Evolutionary conservation across 495 filamentous ascomycete genomes (phyloP).

Genomic region (Chaetomium cochliodes): DNA sequence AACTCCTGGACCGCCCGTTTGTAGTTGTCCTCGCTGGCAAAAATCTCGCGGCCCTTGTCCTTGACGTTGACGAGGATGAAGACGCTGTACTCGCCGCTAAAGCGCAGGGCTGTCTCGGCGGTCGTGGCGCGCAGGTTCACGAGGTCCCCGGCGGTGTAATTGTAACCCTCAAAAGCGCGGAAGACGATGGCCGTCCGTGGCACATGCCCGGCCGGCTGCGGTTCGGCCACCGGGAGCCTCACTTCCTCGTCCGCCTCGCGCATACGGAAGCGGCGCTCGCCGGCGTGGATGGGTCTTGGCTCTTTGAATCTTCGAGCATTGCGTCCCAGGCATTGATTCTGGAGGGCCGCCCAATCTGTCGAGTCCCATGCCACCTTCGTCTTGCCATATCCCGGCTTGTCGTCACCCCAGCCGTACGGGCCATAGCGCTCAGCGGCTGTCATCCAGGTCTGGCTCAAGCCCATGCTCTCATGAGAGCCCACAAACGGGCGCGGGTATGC

Average conservation of each 20-base stretch:
- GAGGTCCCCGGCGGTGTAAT: constrained; percentile 9
- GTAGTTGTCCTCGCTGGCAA: constrained; percentile 7
- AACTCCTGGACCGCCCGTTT: background rate
- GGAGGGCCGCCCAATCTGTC: constrained; percentile 1
- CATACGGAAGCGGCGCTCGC: constrained; percentile 4
- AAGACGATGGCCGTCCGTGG: constrained; percentile 15
- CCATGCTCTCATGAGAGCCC: constrained; percentile 4
- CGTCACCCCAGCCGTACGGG: constrained; percentile 11
- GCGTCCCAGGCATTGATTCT: constrained; percentile 4
- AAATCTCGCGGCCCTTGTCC: constrained; percentile 5
- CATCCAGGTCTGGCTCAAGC: constrained; percentile 11
- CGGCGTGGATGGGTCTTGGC: background rate
- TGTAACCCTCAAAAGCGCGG: constrained; percentile 11
- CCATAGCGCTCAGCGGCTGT: constrained; percentile 14
- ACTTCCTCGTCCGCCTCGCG: constrained; percentile 5
- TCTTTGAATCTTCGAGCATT: constrained; percentile 5
- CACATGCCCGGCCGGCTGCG: background rate
- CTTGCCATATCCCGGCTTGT: background rate
- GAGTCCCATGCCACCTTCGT: constrained; percentile 7
- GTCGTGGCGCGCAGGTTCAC: constrained; percentile 8
- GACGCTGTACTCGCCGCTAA: constrained; percentile 10
- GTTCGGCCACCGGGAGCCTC: background rate
- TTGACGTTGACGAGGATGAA: constrained; percentile 15
- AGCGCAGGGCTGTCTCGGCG: constrained; percentile 5
- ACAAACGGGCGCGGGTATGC: constrained; percentile 9